Evolutionary conservation across 192 early-diverging fungal genomes (phyloP).

Genomic region (Coemansia sp.): DNA sequence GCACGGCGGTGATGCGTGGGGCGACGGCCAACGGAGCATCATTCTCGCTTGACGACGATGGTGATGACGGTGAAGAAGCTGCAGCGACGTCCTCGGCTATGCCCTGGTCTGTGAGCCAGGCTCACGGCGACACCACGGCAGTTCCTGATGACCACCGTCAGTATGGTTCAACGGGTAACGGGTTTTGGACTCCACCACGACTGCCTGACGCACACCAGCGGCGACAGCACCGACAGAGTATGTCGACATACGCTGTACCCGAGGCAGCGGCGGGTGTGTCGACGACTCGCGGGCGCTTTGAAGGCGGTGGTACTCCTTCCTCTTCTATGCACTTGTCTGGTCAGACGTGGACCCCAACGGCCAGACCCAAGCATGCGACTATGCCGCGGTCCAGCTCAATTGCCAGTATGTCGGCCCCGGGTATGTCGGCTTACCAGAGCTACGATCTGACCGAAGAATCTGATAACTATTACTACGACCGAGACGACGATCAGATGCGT

Average conservation of each 20-base stretch:
- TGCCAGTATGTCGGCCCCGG: background rate
- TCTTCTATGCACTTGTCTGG: background rate
- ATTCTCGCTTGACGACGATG: constrained; percentile 50
- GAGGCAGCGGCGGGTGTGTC: background rate
- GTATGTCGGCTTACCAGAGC: constrained; percentile 5
- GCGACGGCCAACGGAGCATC: constrained; percentile 52
- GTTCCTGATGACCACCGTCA: background rate
- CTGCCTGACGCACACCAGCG: constrained; percentile 44
- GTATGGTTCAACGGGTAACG: constrained; percentile 5
- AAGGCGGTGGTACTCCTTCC: background rate
- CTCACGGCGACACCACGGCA: constrained; percentile 5
- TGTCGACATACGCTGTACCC: constrained; percentile 20
- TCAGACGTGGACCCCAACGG: constrained; percentile 3
- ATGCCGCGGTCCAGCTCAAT: constrained; percentile 6
- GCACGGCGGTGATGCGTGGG: constrained; percentile 16
- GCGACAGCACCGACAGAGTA: constrained; percentile 47
- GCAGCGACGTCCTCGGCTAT: constrained; percentile 3
- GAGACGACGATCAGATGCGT: constrained; percentile 10
- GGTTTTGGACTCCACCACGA: constrained; percentile 40
- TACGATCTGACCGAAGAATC: constrained; percentile 17
- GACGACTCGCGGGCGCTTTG: constrained; percentile 12
- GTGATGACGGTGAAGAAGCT: constrained; percentile 11
- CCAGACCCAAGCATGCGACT: constrained; percentile 5
- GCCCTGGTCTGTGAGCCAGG: background rate
- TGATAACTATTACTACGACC: constrained; percentile 10